Evolutionary conservation across 2,329 filamentous ascomycete genomes (phyloP).

Genomic region (Colletotrichum musae): DNA sequence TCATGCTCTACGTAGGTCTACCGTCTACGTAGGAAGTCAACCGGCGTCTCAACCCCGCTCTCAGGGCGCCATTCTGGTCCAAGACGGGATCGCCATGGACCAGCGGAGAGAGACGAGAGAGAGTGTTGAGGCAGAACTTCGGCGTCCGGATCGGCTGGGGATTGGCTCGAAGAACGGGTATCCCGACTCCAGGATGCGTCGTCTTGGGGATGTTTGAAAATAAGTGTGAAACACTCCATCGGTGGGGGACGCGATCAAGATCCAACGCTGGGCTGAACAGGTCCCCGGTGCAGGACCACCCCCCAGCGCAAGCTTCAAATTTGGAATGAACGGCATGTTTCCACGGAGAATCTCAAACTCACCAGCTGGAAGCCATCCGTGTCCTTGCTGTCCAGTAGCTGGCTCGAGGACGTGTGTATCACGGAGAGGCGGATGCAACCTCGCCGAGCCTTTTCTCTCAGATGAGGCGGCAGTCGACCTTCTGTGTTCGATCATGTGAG

Average conservation of each 20-base stretch:
- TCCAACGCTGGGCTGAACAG: constrained; percentile 31
- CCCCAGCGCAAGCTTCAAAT: constrained; percentile 23
- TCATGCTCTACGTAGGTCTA: not conserved
- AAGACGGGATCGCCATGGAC: constrained; percentile 11
- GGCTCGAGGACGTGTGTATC: not conserved
- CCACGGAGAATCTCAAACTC: constrained; percentile 11
- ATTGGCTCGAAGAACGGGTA: constrained; percentile 10
- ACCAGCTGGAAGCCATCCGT: not conserved
- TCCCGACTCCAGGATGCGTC: constrained; percentile 17
- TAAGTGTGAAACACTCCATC: constrained; percentile 35
- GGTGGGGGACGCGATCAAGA: constrained; percentile 36
- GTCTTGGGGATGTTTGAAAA: constrained; percentile 38
- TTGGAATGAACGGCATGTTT: constrained; percentile 34
- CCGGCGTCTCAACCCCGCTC: constrained; percentile 20
- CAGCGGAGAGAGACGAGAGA: constrained; percentile 1
- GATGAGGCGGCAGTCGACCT: not conserved
- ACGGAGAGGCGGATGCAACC: not conserved
- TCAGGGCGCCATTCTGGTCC: not conserved
- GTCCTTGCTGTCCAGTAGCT: not conserved
- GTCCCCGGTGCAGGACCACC: too few species aligned
- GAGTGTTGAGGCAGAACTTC: constrained; percentile 12
- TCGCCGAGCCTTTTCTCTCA: not conserved
- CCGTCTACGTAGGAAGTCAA: not conserved
- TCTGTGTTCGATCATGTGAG: not conserved
- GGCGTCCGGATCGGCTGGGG: constrained; percentile 11